Conservation (phyloP, 805 yeast species). For the Suhomyces tanzawaensis region DNA sequence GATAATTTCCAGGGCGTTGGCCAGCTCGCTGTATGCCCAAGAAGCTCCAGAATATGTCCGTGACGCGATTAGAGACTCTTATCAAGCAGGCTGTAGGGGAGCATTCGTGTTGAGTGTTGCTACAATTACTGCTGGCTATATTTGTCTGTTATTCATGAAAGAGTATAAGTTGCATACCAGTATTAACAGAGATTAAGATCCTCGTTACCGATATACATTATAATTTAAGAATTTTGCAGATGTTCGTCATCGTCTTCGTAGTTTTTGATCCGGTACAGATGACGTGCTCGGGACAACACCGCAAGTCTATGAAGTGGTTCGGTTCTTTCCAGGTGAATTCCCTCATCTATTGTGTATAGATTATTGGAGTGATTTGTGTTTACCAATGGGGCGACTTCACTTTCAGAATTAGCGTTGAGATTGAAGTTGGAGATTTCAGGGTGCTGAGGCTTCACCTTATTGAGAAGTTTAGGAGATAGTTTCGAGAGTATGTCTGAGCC, state of each 20-base stretch:
- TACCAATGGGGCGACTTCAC: slow-evolving; percentile 7
- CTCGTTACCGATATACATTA: slow-evolving; percentile 1
- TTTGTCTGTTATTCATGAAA: slow-evolving; percentile 46
- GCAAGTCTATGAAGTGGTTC: slow-evolving; percentile 6
- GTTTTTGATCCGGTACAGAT: slow-evolving; percentile 17
- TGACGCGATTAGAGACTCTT: slow-evolving; percentile 47
- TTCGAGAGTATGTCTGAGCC: slow-evolving; percentile 7
- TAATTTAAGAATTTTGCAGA: no score
- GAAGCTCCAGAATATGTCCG: slow-evolving; percentile 54
- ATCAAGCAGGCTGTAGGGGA: slow-evolving; percentile 50
- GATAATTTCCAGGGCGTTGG: slow-evolving; percentile 53
- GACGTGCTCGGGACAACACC: slow-evolving; percentile 19
- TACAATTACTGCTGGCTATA: slow-evolving; percentile 38
- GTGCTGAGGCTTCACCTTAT: background rate
- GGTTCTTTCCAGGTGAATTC: background rate
- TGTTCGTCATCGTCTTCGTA: background rate
- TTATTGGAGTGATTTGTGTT: slow-evolving; percentile 10
- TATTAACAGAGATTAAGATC: slow-evolving; percentile 39
- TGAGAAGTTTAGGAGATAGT: slow-evolving; percentile 14
- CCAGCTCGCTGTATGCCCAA: slow-evolving; percentile 52
- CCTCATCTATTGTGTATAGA: slow-evolving; percentile 7
- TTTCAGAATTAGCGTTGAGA: slow-evolving; percentile 11
- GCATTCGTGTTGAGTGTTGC: slow-evolving; percentile 51
- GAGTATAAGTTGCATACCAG: slow-evolving; percentile 59
- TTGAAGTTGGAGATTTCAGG: slow-evolving; percentile 13